Evolutionary conservation across 2,329 filamentous ascomycete genomes (phyloP).

Genomic region (Aspergillus sp.): DNA sequence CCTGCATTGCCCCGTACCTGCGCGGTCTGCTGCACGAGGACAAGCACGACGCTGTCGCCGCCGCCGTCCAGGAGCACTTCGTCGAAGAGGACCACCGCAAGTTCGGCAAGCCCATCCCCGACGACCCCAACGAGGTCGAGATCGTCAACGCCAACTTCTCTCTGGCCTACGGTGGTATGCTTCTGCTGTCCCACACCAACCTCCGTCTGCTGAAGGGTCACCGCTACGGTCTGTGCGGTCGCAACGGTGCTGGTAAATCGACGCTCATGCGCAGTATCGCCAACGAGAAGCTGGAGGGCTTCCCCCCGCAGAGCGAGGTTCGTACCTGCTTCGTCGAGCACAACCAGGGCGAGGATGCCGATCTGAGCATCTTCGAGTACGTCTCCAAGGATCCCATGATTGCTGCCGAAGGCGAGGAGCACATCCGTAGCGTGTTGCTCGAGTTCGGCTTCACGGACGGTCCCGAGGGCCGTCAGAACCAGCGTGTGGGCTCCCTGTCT

Average conservation of each 20-base stretch:
- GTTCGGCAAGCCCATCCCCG: conserved; percentile 79
- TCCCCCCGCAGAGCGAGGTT: conserved; percentile 87
- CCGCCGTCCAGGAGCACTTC: conserved; percentile 75
- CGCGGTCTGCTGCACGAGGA: conserved; percentile 66
- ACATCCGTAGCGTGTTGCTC: conserved; percentile 78
- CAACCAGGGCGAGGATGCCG: conserved; percentile 97
- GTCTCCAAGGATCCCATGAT: conserved; percentile 87
- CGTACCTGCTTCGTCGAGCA: conserved; percentile 98
- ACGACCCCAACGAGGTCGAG: conserved; percentile 89
- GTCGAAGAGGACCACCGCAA: conserved; percentile 83
- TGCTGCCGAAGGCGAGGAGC: conserved; percentile 72
- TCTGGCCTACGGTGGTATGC: conserved; percentile 95
- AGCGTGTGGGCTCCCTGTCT: conserved; percentile 90
- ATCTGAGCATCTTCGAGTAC: conserved; percentile 93
- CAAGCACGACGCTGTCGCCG: conserved; percentile 66
- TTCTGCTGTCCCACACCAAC: conserved; percentile 94
- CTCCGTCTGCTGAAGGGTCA: conserved; percentile 92
- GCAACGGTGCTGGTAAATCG: conserved; percentile 98
- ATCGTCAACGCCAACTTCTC: conserved; percentile 99
- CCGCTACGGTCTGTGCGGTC: conserved; percentile 93
- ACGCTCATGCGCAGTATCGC: conserved; percentile 97
- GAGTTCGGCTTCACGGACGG: conserved; percentile 94
- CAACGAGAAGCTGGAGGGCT: conserved; percentile 93
- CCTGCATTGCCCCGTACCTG: conserved; percentile 73
- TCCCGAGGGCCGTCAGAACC: conserved; percentile 81